Evolutionary conservation across 2,329 filamentous ascomycete genomes (phyloP).

Genomic region (Hypoxylon sp.): DNA sequence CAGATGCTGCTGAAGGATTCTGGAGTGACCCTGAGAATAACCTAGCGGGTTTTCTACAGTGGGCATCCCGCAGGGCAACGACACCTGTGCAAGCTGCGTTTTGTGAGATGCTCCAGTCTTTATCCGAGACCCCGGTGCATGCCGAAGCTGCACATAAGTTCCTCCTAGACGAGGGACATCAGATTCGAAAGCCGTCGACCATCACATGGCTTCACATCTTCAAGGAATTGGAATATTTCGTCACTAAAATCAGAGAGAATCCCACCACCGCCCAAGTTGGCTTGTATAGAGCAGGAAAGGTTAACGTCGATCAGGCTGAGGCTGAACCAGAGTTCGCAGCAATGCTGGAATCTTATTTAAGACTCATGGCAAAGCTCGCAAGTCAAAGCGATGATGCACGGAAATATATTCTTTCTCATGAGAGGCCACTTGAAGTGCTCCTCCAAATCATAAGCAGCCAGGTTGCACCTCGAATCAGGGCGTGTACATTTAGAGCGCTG

Average conservation of each 20-base stretch:
- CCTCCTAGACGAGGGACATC: slow-evolving; percentile 85
- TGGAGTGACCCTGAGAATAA: slow-evolving; percentile 96
- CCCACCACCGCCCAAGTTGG: slow-evolving; percentile 69
- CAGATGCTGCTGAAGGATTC: slow-evolving; percentile 87
- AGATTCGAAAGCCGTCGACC: slow-evolving; percentile 84
- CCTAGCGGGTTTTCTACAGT: slow-evolving; percentile 93
- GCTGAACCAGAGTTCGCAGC: slow-evolving; percentile 92
- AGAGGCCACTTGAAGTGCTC: slow-evolving; percentile 77
- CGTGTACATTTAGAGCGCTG: slow-evolving; percentile 85
- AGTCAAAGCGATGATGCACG: slow-evolving; percentile 80
- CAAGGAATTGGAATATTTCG: slow-evolving; percentile 88
- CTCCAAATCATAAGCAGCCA: slow-evolving; percentile 84
- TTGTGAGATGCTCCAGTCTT: slow-evolving; percentile 93
- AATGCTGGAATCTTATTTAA: slow-evolving; percentile 95
- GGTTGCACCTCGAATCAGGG: slow-evolving; percentile 82
- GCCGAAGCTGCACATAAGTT: slow-evolving; percentile 91
- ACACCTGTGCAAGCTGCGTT: slow-evolving; percentile 97
- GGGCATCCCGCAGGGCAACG: slow-evolving; percentile 95
- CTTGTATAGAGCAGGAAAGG: slow-evolving; percentile 71
- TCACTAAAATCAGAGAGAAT: slow-evolving; percentile 81
- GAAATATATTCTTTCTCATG: slow-evolving; percentile 76
- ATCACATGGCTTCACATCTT: slow-evolving; percentile 96
- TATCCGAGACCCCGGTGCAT: slow-evolving; percentile 85
- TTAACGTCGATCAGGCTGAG: slow-evolving; percentile 78
- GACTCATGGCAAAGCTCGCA: slow-evolving; percentile 86